These are phyloP conservation scores for Phytophthora tentaculata DNA, from an alignment of 352 stramenopile genomes.

Conservation along the genomic window DNA sequence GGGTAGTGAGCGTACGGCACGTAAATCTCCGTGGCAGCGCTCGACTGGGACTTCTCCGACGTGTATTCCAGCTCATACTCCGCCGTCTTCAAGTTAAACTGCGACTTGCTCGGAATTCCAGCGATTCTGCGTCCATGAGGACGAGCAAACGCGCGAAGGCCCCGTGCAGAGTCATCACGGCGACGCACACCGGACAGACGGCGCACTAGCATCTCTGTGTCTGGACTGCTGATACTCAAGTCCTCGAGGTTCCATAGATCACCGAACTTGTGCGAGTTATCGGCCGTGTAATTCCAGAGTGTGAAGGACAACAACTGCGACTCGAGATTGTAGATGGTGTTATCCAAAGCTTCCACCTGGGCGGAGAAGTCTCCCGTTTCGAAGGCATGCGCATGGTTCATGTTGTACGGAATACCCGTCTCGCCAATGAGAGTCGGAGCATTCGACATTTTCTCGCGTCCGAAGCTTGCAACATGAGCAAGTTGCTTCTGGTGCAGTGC, in stretches of 20 bases:
- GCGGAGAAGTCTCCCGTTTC: slow-evolving; percentile 49
- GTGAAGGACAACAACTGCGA: slow-evolving; percentile 77
- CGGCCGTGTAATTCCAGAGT: slow-evolving; percentile 87
- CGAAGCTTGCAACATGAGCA: slow-evolving; percentile 53
- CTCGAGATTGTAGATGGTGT: slow-evolving; percentile 66
- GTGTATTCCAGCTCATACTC: slow-evolving; percentile 64
- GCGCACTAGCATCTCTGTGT: slow-evolving; percentile 23
- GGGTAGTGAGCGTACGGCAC: slow-evolving; percentile 42
- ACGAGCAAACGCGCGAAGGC: slow-evolving; percentile 62
- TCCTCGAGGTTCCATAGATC: slow-evolving; percentile 48
- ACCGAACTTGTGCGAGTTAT: slow-evolving; percentile 73
- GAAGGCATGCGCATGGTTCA: slow-evolving; percentile 50
- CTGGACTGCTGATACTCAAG: slow-evolving; percentile 74
- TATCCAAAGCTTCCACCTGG: slow-evolving; percentile 58
- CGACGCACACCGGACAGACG: slow-evolving; percentile 38
- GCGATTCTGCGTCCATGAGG: slow-evolving; percentile 68
- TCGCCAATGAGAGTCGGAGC: slow-evolving; percentile 65
- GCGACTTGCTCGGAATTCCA: slow-evolving; percentile 61
- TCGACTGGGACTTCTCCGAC: slow-evolving; percentile 17
- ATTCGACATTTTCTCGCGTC: slow-evolving; percentile 36
- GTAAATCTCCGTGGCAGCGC: slow-evolving; percentile 34
- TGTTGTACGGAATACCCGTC: slow-evolving; percentile 69
- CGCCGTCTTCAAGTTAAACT: slow-evolving; percentile 48
- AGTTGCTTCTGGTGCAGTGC: slow-evolving; percentile 64
- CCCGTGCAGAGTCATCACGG: slow-evolving; percentile 46